Evolutionary conservation across 1,139 yeast genomes (phyloP).

Genomic region (Yamadazyma jaroonii): DNA sequence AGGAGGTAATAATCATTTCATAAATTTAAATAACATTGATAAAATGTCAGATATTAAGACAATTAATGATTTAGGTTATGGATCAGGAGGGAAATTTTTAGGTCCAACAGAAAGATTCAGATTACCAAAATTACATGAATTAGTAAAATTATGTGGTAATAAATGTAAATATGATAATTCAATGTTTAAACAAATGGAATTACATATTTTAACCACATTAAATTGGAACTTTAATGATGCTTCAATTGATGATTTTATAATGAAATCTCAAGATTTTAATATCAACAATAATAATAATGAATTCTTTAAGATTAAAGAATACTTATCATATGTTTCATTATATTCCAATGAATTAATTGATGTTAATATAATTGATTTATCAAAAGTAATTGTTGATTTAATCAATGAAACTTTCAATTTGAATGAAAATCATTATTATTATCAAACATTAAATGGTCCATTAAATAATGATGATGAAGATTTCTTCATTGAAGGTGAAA

Average conservation of each 20-base stretch:
- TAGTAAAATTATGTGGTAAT: conserved; percentile 60
- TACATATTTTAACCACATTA: conserved; percentile 55
- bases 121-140: conserved; percentile 60
- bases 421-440: conserved; percentile 18
- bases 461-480: conserved; percentile 7
- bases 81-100: conserved; percentile 54
- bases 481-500: conserved; percentile 11
- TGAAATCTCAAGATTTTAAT: conserved; percentile 31
- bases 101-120: conserved; percentile 70
- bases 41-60: conserved; percentile 30
- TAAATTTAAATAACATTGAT: conserved; percentile 41
- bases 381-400: conserved; percentile 35
- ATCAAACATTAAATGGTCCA: conserved; percentile 20
- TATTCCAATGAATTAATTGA: conserved; percentile 38
- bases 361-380: conserved; percentile 29
- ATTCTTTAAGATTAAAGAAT: conserved; percentile 38
- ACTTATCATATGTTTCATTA: conserved; percentile 33
- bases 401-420: conserved; percentile 30
- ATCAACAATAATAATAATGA: conserved; percentile 23
- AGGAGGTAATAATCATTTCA: conserved; percentile 71
- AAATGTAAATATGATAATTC: conserved; percentile 56
- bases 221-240: conserved; percentile 64
- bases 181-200: conserved; percentile 57
- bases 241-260: conserved; percentile 50
- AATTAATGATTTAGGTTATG: conserved; percentile 44